Base-by-base conservation (phyloP, 225 moss, liverwort and hornwort genomes). In the Polytrichum formosum region DNA sequence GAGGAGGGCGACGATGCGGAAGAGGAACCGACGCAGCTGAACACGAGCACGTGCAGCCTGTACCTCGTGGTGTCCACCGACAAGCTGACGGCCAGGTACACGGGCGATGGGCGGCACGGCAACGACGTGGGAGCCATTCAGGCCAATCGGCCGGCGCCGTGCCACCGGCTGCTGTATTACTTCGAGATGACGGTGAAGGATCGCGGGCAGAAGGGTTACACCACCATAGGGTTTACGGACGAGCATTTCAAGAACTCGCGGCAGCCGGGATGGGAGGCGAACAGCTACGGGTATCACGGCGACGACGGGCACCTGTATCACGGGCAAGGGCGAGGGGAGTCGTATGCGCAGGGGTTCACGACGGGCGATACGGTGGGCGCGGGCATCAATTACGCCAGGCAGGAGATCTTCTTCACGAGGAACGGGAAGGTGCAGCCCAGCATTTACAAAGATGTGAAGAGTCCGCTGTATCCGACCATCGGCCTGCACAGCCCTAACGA, bases 111-210 rank as follows among this genome's bases (percentile, higher is more conserved):
- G 17, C 79, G 74, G 0, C 96, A 97, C 62, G 92, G 88, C 30
- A 86, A 91, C 63, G 96, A 97, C 55, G 96, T 97, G 7, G 96
- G 96, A 66, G 92, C 93, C 68, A 92, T 97, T 66, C 96, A 97
- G 69, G 91, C 86, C 28, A 94, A 97, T 65, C 85, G 86, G 33
- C 83, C 92, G 23, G 96, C 94, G 46, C 96, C 94, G 10, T 85
- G 90, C 75, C 89, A 89, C 23, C 83, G 94, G 56, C 70, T 94
- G 70, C 69, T 97, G 53, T 97, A 97, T 79, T 97, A 97, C 79
- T 97, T 97, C 37, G 96, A 97, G 82, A 90, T 97, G 70, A 82
- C 80, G 25, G 73, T 97, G 58, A 92, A 83, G 83, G 92, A 97
- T 65, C 87, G 91, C 18, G 96, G 96, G 18, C 86, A 76, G 74